Conservation (phyloP, 1,284 basidiomycete genomes). For the Trametes pubescens region DNA sequence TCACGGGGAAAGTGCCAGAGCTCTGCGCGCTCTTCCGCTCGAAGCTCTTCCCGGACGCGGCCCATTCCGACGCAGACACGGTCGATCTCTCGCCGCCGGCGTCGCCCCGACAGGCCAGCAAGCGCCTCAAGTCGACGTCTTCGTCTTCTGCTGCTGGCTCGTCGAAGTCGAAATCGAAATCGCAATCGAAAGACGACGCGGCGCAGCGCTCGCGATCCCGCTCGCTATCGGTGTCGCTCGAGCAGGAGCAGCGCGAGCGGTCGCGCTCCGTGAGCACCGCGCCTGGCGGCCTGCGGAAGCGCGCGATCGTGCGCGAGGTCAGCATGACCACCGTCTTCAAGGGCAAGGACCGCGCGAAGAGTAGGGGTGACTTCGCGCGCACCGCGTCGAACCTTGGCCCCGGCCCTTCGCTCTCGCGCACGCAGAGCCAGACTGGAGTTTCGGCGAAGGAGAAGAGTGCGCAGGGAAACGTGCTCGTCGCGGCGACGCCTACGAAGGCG, state of each 20-base stretch:
- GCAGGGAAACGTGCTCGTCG: conserved; percentile 60
- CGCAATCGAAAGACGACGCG: conserved; percentile 17
- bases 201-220: conserved; percentile 56
- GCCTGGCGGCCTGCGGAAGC: conserved; percentile 49
- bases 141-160: conserved; percentile 22
- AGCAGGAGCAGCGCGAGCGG: conserved; percentile 54
- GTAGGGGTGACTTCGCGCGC: conserved; percentile 44
- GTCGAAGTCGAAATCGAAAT: conserved; percentile 35
- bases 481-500: conserved; percentile 64
- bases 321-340: conserved; percentile 79
- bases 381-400: conserved; percentile 28
- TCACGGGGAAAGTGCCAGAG: conserved; percentile 60
- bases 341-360: conserved; percentile 35
- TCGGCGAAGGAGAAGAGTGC: conserved; percentile 17
- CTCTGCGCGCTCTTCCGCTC: conserved; percentile 64
- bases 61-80: conserved; percentile 58
- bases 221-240: conserved; percentile 71
- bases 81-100: conserved; percentile 40
- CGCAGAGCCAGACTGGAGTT: conserved; percentile 26
- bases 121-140: conserved; percentile 31
- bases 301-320: conserved; percentile 66
- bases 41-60: conserved; percentile 71
- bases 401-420: conserved; percentile 28
- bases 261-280: conserved; percentile 48
- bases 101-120: conserved; percentile 31